Conservation (phyloP, 805 yeast genomes). For the Saccharomycopsis guyanensis region DNA sequence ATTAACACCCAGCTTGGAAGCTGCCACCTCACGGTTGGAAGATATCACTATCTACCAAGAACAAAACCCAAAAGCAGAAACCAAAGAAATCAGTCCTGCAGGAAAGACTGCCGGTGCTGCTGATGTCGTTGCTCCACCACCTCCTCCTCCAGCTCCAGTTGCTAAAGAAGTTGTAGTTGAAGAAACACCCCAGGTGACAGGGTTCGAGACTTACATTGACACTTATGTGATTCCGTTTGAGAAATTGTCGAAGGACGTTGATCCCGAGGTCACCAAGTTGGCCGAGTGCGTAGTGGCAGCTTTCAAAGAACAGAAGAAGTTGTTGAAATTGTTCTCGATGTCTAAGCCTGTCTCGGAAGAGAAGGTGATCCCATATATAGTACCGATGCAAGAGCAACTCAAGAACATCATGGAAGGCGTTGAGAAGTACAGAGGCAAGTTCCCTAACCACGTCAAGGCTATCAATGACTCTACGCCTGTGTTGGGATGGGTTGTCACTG, state of each 20-base stretch:
- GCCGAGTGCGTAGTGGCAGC: constrained; percentile 44
- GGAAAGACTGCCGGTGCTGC: constrained; percentile 20
- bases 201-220: constrained; percentile 47
- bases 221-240: constrained; percentile 55
- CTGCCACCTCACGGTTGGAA: constrained; percentile 88
- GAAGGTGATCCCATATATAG: constrained; percentile 43
- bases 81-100: constrained; percentile 19
- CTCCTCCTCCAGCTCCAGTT: constrained; percentile 21
- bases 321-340: constrained; percentile 50
- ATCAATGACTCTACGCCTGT: constrained; percentile 86
- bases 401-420: constrained; percentile 53
- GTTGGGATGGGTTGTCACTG: constrained; percentile 81
- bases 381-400: constrained; percentile 60
- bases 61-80: constrained; percentile 33
- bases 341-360: constrained; percentile 57
- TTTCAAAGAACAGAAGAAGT: constrained; percentile 48
- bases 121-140: constrained; percentile 21
- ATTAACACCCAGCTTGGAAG: constrained; percentile 72
- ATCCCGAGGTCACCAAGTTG: constrained; percentile 49
- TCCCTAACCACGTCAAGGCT: constrained; percentile 67
- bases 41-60: constrained; percentile 79
- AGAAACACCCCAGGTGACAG: constrained; percentile 39
- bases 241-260: constrained; percentile 43
- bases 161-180: constrained; percentile 18
- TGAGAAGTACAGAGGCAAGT: constrained; percentile 63